Conservation (phyloP, 306 rosid species). For the Trifolium dubium region DNA sequence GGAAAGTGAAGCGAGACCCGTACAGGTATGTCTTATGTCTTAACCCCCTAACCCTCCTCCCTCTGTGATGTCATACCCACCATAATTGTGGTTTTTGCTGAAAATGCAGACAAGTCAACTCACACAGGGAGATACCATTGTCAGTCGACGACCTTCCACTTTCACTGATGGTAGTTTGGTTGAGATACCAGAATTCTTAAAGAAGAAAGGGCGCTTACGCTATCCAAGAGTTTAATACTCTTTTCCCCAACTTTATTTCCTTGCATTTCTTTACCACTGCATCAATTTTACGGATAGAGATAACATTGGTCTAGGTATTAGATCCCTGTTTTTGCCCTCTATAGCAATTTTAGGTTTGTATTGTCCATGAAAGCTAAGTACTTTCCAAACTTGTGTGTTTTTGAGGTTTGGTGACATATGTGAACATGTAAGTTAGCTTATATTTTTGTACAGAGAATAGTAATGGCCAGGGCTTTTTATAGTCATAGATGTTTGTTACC, state of each 20-base stretch:
- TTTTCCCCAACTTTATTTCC: conserved; percentile 21
- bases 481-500: conserved; percentile 28
- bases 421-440: conserved; percentile 40
- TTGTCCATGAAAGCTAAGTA: conserved; percentile 49
- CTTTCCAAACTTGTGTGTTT: conserved; percentile 39
- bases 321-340: conserved; percentile 40
- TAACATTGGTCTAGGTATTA: conserved; percentile 47
- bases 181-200: conserved; percentile 94
- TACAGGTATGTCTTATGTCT: conserved; percentile 59
- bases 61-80: conserved; percentile 16
- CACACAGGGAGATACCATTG: conserved; percentile 72
- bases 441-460: conserved; percentile 50
- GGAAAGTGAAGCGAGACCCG: conserved; percentile 79
- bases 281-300: conserved; percentile 49
- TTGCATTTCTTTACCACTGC: conserved; percentile 42
- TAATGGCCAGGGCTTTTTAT: conserved; percentile 30
- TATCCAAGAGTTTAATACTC: conserved; percentile 75
- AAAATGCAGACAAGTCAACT: conserved; percentile 68
- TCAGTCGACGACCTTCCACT: conserved; percentile 71
- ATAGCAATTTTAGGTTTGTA: conserved; percentile 52
- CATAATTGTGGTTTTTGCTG: conserved; percentile 29
- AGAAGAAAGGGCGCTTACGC: conserved; percentile 96
- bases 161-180: conserved; percentile 74
- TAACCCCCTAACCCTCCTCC: neutral
- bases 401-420: conserved; percentile 43